These are phyloP conservation scores for Penicillium digitatum DNA, from an alignment of 2,329 filamentous ascomycete species.

Conservation along the genomic window DNA sequence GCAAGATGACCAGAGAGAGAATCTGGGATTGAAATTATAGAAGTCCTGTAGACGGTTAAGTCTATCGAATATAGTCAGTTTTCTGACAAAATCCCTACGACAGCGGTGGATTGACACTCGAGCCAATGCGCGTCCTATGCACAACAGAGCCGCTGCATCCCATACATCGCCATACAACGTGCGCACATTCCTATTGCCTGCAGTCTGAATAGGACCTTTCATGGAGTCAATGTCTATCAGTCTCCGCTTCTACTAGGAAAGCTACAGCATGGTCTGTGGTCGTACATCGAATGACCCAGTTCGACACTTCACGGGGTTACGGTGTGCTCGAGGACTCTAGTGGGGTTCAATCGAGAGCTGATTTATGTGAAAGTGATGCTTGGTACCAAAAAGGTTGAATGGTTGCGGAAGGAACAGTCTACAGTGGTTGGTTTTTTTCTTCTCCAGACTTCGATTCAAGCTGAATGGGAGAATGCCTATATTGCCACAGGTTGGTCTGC, in stretches of 20 bases:
- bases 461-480: not conserved
- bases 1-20: constrained; percentile 10
- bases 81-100: not conserved
- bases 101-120: not conserved
- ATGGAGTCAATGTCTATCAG: no score
- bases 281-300: not conserved
- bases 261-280: not conserved
- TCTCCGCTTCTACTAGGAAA: no score
- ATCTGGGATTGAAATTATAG: not conserved
- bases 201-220: not conserved
- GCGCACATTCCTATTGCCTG: not conserved
- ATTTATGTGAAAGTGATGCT: not conserved
- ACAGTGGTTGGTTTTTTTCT: not conserved
- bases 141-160: not conserved
- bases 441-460: not conserved
- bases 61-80: not conserved
- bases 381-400: not conserved
- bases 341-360: not conserved
- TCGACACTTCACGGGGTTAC: not conserved
- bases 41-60: not conserved
- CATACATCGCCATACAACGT: not conserved
- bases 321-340: not conserved
- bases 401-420: not conserved
- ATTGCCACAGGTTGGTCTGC: not conserved
- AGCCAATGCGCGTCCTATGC: not conserved